Conservation (phyloP, 768 basidiomycete genomes). For the Stropharia rugosoannulata region DNA sequence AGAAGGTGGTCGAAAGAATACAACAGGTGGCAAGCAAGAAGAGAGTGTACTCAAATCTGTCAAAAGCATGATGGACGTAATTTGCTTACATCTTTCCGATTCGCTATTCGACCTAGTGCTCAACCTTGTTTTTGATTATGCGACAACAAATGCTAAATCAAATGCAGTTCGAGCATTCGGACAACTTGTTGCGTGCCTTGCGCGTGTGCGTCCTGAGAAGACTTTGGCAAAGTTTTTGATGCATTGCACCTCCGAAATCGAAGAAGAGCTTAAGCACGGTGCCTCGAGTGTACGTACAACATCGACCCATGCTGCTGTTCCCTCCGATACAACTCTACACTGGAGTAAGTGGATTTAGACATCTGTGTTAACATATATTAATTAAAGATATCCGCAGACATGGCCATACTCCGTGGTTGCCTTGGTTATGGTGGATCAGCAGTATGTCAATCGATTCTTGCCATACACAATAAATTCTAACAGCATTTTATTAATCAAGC, state of each 20-base stretch:
- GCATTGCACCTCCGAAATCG: conserved; percentile 72
- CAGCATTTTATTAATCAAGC: conserved; percentile 32
- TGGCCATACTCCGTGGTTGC: conserved; percentile 80
- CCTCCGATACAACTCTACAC: conserved; percentile 87
- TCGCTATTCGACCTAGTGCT: conserved; percentile 82
- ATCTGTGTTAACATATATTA: neutral
- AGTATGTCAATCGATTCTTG: conserved; percentile 36
- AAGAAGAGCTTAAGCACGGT: conserved; percentile 85
- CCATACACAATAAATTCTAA: neutral
- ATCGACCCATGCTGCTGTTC: conserved; percentile 67
- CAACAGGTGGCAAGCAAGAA: conserved; percentile 83
- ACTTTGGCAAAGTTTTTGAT: conserved; percentile 81
- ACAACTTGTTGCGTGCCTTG: conserved; percentile 82
- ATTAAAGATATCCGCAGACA: conserved; percentile 42
- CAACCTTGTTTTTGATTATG: conserved; percentile 83
- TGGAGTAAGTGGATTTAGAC: conserved; percentile 63
- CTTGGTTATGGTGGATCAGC: conserved; percentile 70
- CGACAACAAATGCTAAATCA: conserved; percentile 84
- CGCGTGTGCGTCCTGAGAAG: conserved; percentile 73
- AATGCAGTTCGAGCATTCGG: conserved; percentile 92
- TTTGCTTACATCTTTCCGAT: conserved; percentile 80
- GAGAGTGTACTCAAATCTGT: conserved; percentile 75
- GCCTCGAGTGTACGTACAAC: conserved; percentile 86
- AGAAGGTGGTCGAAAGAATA: conserved; percentile 86
- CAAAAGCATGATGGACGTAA: conserved; percentile 77